Conservation (phyloP, 139 green algal species). For the Tetraselmis chui region DNA sequence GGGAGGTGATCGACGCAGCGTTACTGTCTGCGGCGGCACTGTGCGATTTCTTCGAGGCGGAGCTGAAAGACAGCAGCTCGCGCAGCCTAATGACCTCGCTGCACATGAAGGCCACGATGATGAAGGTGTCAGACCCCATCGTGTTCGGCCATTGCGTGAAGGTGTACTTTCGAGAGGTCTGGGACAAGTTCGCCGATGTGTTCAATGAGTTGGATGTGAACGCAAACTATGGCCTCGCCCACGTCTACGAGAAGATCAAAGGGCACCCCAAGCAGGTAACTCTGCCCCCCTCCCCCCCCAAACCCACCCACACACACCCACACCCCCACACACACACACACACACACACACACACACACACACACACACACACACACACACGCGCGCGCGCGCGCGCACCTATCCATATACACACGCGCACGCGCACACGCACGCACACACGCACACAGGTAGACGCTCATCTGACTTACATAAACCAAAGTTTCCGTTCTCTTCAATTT, state of each 20-base stretch:
- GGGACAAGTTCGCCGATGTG: conserved; percentile 11
- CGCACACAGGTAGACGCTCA: too few species aligned
- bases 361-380: too few species aligned
- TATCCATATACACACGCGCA: too few species aligned
- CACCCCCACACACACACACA: too few species aligned
- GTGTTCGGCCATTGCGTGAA: conserved; percentile 15
- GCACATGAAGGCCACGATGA: conserved; percentile 30
- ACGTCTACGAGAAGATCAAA: conserved; percentile 2
- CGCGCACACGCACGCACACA: too few species aligned
- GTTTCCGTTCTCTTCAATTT: too few species aligned
- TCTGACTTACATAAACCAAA: too few species aligned
- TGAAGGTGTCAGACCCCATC: conserved; percentile 26
- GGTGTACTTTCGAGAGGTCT: conserved; percentile 13
- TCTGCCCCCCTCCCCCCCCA: too few species aligned
- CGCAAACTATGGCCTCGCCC: conserved; percentile 17
- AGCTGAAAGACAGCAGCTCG: neutral
- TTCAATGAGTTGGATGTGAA: conserved; percentile 7
- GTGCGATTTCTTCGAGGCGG: conserved; percentile 8
- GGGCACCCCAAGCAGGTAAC: neutral
- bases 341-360: too few species aligned
- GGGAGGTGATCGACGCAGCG: conserved; percentile 18
- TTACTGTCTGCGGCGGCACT: conserved; percentile 1
- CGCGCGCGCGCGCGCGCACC: too few species aligned
- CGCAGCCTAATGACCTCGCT: conserved; percentile 14
- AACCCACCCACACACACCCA: too few species aligned